Evolutionary conservation across 2,329 filamentous ascomycete genomes (phyloP).

Genomic region (Cordyceps javanica): DNA sequence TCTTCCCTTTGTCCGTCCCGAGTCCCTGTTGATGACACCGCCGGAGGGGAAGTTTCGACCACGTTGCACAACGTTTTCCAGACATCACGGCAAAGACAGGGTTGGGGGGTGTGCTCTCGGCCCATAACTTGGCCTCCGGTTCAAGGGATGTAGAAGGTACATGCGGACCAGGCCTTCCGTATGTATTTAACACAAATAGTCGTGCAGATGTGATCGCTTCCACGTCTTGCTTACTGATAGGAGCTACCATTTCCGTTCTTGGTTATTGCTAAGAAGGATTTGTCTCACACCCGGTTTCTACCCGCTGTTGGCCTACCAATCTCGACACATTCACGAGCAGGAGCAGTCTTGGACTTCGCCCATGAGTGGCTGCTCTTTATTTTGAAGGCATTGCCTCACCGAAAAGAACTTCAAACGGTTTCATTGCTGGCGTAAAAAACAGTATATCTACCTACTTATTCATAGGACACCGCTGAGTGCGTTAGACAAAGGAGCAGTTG

Average conservation of each 20-base stretch:
- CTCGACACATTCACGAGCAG: neutral
- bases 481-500: too few species aligned
- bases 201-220: neutral
- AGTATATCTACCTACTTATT: too few species aligned
- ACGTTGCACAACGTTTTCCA: neutral
- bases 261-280: neutral
- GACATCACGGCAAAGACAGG: neutral
- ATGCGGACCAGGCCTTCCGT: neutral
- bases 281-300: neutral
- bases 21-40: neutral
- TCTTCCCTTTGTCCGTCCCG: neutral
- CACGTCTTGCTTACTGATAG: neutral
- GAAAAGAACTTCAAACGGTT: too few species aligned
- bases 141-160: neutral
- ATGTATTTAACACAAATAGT: neutral
- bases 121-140: neutral
- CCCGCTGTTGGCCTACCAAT: neutral
- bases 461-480: too few species aligned
- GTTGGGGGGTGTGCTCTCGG: neutral
- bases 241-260: neutral
- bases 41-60: neutral
- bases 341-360: neutral
- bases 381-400: too few species aligned
- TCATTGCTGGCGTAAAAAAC: too few species aligned
- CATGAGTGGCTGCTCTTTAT: too few species aligned